A percentile compares a stretch with the other conserved stretches of the same genome.
Evolutionary conservation across 2,329 filamentous ascomycete genomes (phyloP).

Genomic region (Echinosphaeria canescens): DNA sequence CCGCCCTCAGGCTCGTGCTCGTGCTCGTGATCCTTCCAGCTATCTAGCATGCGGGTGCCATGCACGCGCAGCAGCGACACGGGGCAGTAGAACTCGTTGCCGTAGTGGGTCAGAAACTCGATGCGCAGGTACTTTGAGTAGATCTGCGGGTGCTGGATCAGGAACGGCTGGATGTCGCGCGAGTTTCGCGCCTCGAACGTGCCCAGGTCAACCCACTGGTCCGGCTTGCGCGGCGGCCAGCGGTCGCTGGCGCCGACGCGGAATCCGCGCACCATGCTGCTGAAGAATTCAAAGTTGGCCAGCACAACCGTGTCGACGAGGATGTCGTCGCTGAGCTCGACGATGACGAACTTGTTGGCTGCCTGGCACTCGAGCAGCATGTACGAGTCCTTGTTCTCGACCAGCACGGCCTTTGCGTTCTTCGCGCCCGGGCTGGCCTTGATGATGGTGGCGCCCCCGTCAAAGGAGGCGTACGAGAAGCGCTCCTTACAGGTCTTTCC

Average conservation of each 20-base stretch:
- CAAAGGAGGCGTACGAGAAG: constrained; percentile 94
- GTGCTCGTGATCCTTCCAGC: constrained; percentile 61
- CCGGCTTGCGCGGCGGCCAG: constrained; percentile 78
- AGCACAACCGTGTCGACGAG: constrained; percentile 92
- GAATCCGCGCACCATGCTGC: constrained; percentile 84
- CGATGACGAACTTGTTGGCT: constrained; percentile 79
- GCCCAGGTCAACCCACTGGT: constrained; percentile 80
- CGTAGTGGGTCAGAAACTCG: constrained; percentile 84
- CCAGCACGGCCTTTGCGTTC: constrained; percentile 69
- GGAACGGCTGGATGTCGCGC: constrained; percentile 81
- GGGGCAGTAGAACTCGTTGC: constrained; percentile 92
- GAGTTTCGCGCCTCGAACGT: constrained; percentile 84
- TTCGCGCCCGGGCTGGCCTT: constrained; percentile 79
- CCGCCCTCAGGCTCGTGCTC: constrained; percentile 13
- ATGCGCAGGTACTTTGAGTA: constrained; percentile 88
- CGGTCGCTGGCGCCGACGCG: constrained; percentile 82
- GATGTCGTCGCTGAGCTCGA: constrained; percentile 75
- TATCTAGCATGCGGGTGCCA: constrained; percentile 90
- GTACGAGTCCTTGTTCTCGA: constrained; percentile 97
- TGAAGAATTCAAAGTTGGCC: constrained; percentile 98
- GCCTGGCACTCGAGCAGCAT: constrained; percentile 85
- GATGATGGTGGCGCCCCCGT: constrained; percentile 81
- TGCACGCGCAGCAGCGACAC: constrained; percentile 80
- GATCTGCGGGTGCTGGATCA: constrained; percentile 85
- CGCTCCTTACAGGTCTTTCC: constrained; percentile 95